A percentile compares a stretch with the other conserved stretches of the same genome.
phyloP scores from a whole-genome alignment of 2,329 filamentous ascomycete species.

The Xylariaceae sp. region DNA sequence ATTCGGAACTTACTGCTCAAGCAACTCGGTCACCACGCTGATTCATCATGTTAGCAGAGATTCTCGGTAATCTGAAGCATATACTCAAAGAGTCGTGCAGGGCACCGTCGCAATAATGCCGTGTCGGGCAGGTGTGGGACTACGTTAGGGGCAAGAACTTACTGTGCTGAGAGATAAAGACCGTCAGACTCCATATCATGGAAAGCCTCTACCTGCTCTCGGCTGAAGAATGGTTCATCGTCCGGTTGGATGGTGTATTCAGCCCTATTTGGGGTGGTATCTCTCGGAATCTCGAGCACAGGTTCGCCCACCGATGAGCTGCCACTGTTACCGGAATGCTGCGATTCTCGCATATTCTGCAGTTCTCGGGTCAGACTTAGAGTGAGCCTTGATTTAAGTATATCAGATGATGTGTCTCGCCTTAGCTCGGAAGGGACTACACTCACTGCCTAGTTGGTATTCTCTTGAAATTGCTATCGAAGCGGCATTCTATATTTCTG shows the following conservation, averaged over 20 bases:
- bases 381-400: conserved; percentile 4
- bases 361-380: conserved; percentile 9
- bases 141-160: too few species aligned
- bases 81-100: too few species aligned
- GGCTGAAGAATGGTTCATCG: too few species aligned
- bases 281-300: too few species aligned
- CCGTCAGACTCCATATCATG: not conserved
- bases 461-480: conserved; percentile 12
- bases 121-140: too few species aligned
- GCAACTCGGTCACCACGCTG: conserved; percentile 6
- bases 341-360: conserved; percentile 9
- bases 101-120: too few species aligned
- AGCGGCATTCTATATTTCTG: conserved; percentile 8
- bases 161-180: too few species aligned
- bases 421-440: not conserved
- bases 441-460: conserved; percentile 11
- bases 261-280: too few species aligned
- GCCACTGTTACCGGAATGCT: not conserved
- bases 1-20: conserved; percentile 10
- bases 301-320: not conserved
- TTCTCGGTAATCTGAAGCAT: too few species aligned
- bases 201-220: not conserved
- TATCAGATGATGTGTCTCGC: not conserved
- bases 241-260: too few species aligned
- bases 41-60: not conserved